Base-by-base conservation (phyloP, 2,329 filamentous ascomycete genomes). In the Fusarium beomiforme region DNA sequence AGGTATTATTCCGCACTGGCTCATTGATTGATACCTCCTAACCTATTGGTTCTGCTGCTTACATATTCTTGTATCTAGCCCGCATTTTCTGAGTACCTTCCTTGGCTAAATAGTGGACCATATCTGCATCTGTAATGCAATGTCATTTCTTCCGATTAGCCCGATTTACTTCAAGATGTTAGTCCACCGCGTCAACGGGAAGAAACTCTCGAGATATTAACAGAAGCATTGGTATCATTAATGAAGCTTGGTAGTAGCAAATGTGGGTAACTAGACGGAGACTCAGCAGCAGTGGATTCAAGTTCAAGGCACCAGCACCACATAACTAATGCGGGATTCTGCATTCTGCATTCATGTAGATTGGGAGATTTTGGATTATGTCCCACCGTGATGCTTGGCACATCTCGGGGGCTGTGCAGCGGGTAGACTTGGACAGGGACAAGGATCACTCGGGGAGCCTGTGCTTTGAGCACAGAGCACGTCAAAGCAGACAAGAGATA, bases 391-490 rank as follows among this genome's bases (percentile, higher is more conserved):
- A 74, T 71, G 66, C 70, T 76, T 72, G 72, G 65, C 72, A 64
- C 68, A 76, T 72, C 70, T 71, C 37, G 66, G 75, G 69, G 76
- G 76, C 76, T 78, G 76, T 77, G 75, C 76, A 77, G 66, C 70
- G 67, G 73, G 71, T 71, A 76, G 70, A 64, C 61, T 67, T 64
- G 62, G 60, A 49, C 59, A 68, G 55, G 68, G 71, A 57, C 74
- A 74, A 58, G 74, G 74, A 59, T 72, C 42, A 39, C 59, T 70
- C 43, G 65, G 58, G 51, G 65, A 74, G 33, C 55, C 70, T 58
- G 51, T 67, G 70, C 65, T 66, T 71, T 43, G 33, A 65, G 39
- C 62, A 33, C 44, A 66, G 39, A 24, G 41, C 58, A 70, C 33
- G 51, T 55, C 51, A 43, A 62, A 65, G 54, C 60, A 58, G 70